Evolutionary conservation across 371 early-diverging fungal species (phyloP), one percentile per base, ranked within the genome.

Genomic region (Mucor piriformis): DNA sequence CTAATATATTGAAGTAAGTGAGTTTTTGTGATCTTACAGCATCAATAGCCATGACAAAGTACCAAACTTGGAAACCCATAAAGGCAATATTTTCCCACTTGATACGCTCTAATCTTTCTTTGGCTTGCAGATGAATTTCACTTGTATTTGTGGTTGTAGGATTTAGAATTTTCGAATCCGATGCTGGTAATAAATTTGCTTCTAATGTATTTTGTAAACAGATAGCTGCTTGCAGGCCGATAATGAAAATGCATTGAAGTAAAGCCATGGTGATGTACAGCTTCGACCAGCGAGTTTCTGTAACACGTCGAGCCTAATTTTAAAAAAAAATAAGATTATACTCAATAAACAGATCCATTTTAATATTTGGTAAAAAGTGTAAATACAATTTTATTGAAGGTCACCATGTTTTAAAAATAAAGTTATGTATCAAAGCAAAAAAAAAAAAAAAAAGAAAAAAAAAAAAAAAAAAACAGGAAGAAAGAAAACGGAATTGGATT

Each of bases 51-150:
- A 69, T 69, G 33, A 53, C 56, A 18, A 69, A 32, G 40, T 64
- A 69, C 70, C 70, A 70, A 5, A 55, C 29, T 44, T 70, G 70
- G 16, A 70, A 70, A 7, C 67, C 62, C 16, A 66, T 70, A 37
- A 70, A 70, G 1, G 70, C 66, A 35, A 70, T 62, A 33, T 70
- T 70, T 23, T 70, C 70, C 70, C 70, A 70, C 33, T 63, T 64
- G 12, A 69, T 69, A 57, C 69, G 37, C 23, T 52, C 59, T 1
- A 69, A 40, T 21, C 69, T 46, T 37, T 69, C 61, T 13, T 53
- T 56, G 6, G 69, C 69, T 25, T 37, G 16, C 6, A 63, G 32
- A 24, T 52, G 54, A 43, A 64, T 61, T n/a, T 25, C 18, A 18
- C 44, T 59, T 13, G 34, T n/a, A 4, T 40, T 55, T 1, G 38